These are phyloP conservation scores for Cicer arietinum DNA, from an alignment of 306 rosid genomes.

Conservation along the genomic window DNA sequence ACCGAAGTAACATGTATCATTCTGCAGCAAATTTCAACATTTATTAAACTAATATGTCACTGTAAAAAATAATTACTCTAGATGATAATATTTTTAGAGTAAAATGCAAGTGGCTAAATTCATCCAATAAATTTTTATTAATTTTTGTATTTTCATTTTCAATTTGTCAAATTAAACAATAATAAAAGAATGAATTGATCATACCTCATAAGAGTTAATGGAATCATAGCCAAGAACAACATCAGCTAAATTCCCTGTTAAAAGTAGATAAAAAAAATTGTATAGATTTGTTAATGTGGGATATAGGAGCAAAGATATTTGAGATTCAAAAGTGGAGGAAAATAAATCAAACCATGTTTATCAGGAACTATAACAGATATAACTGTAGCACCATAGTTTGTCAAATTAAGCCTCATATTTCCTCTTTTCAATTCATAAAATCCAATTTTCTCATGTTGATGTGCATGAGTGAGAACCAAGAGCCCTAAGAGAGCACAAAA, in stretches of 20 bases:
- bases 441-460: slow-evolving; percentile 30
- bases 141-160: not conserved
- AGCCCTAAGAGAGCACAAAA: slow-evolving; percentile 24
- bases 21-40: slow-evolving; percentile 42
- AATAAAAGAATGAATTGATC: slow-evolving; percentile 10
- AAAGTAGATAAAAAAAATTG: not conserved
- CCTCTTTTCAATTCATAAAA: slow-evolving; percentile 44
- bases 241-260: slow-evolving; percentile 46
- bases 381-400: slow-evolving; percentile 55
- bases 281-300: not conserved
- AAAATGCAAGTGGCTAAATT: not conserved
- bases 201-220: slow-evolving; percentile 42
- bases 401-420: slow-evolving; percentile 32
- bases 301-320: not conserved
- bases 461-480: slow-evolving; percentile 17
- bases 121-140: too few species aligned
- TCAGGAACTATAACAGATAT: slow-evolving; percentile 43
- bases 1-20: slow-evolving; percentile 49
- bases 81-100: not conserved
- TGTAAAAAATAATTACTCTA: not conserved
- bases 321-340: not conserved
- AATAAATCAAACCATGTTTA: slow-evolving; percentile 43
- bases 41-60: not conserved
- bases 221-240: slow-evolving; percentile 53
- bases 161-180: slow-evolving; percentile 6